Evolutionary conservation across 2,329 filamentous ascomycete genomes (phyloP).

Genomic region (Neonectria punicea): DNA sequence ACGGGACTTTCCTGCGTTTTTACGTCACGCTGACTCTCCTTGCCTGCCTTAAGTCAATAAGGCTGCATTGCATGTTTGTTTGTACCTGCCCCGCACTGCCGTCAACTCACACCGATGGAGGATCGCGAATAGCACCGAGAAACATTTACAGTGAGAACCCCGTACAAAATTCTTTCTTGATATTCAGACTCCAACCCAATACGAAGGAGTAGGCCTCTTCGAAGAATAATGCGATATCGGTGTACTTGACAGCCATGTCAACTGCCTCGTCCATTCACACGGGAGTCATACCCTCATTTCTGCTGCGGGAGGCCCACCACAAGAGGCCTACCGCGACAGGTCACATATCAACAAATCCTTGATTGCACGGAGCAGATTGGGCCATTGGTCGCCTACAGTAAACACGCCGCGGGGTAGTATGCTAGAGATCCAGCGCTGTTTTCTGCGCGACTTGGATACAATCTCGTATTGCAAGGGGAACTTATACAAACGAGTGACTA

Average conservation of each 20-base stretch:
- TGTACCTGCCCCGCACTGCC: neutral
- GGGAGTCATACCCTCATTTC: neutral
- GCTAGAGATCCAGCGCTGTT: neutral
- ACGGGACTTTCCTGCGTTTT: neutral
- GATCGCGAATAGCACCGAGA: neutral
- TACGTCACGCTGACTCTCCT: neutral
- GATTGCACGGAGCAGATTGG: neutral
- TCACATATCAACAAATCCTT: neutral
- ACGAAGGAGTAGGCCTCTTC: no score
- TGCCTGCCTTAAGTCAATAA: neutral
- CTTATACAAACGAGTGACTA: neutral
- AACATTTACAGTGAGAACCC: neutral
- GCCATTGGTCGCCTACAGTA: neutral
- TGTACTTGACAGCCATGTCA: neutral
- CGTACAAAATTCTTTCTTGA: neutral
- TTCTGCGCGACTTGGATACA: neutral
- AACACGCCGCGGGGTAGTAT: neutral
- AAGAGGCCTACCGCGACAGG: neutral
- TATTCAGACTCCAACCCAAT: no score
- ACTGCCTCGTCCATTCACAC: neutral
- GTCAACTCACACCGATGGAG: neutral
- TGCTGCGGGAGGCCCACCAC: neutral
- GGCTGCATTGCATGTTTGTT: neutral
- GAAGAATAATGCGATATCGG: no score
- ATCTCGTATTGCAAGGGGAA: neutral